These are phyloP conservation scores for Fusarium keratoplasticum DNA, from an alignment of 2,329 filamentous ascomycete species.

Conservation along the genomic window DNA sequence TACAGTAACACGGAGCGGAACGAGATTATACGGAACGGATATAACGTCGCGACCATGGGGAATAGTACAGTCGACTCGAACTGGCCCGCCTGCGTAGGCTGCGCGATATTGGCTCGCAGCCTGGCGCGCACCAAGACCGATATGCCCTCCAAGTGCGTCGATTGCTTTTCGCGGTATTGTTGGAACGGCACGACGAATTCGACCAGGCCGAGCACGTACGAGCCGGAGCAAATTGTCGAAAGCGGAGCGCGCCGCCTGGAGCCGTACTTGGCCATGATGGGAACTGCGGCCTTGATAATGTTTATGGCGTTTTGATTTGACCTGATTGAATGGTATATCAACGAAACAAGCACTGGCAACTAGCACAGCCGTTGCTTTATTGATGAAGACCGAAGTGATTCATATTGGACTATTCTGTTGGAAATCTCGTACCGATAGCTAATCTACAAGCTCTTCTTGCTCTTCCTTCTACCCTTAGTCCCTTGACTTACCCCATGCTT, in stretches of 20 bases:
- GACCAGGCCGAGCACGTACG: conserved; percentile 50
- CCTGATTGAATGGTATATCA: not conserved
- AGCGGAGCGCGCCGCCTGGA: not conserved
- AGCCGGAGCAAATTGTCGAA: conserved; percentile 48
- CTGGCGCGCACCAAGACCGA: conserved; percentile 72
- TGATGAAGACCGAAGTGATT: too few relatives aligned
- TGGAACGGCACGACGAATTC: conserved; percentile 77
- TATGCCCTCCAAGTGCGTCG: conserved; percentile 74
- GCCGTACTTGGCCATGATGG: not conserved
- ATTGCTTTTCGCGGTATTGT: conserved; percentile 83
- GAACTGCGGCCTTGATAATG: not conserved
- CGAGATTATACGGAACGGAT: conserved; percentile 83
- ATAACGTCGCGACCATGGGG: conserved; percentile 65
- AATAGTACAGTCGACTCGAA: conserved; percentile 69
- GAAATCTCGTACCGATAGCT: too few relatives aligned
- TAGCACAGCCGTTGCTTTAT: not conserved
- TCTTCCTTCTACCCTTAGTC: too few relatives aligned
- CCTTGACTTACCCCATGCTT: too few relatives aligned
- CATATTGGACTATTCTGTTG: too few relatives aligned
- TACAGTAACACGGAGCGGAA: conserved; percentile 76
- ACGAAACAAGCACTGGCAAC: not conserved
- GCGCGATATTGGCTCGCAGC: conserved; percentile 80
- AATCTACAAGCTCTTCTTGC: too few relatives aligned
- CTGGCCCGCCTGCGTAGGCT: conserved; percentile 85
- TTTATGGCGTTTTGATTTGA: not conserved